These are phyloP conservation scores for Cutaneotrichosporon dermatis DNA, from an alignment of 1,284 basidiomycete species.

Conservation along the genomic window DNA sequence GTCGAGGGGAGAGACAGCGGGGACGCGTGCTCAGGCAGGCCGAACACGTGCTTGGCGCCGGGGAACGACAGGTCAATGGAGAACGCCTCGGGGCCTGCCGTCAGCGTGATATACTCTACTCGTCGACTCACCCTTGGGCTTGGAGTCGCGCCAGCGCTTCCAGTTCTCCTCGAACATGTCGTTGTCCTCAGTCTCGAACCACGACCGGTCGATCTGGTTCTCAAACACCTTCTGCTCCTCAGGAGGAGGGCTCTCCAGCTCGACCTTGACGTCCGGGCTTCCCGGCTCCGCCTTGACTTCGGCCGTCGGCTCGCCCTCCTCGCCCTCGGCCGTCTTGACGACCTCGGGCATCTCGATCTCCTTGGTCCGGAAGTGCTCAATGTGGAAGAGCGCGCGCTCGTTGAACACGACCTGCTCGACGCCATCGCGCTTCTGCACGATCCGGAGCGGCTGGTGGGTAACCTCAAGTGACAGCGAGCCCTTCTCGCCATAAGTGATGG, in stretches of 20 bases:
- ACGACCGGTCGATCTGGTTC: conserved; percentile 56
- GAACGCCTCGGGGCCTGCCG: conserved; percentile 81
- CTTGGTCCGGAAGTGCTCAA: conserved; percentile 93
- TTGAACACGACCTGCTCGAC: conserved; percentile 84
- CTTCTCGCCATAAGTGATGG: conserved; percentile 34
- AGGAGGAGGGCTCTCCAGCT: background rate
- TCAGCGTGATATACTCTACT: background rate
- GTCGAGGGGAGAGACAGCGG: conserved; percentile 83
- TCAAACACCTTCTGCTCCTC: conserved; percentile 56
- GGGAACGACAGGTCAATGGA: conserved; percentile 93
- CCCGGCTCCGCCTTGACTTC: conserved; percentile 2
- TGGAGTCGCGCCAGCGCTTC: conserved; percentile 78
- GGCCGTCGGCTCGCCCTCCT: conserved; percentile 48
- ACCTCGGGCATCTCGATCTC: conserved; percentile 24
- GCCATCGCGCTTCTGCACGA: conserved; percentile 67
- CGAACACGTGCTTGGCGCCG: conserved; percentile 80
- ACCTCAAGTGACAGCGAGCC: conserved; percentile 55
- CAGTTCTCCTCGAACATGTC: conserved; percentile 88
- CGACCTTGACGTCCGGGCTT: background rate
- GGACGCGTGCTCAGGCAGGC: conserved; percentile 95
- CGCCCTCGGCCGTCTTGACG: conserved; percentile 19
- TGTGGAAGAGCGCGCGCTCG: conserved; percentile 82
- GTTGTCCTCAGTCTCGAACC: conserved; percentile 81
- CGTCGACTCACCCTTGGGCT: conserved; percentile 75
- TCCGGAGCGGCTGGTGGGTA: conserved; percentile 65